phyloP scores from a whole-genome alignment of 306 rosid species.

The Senna tora region DNA sequence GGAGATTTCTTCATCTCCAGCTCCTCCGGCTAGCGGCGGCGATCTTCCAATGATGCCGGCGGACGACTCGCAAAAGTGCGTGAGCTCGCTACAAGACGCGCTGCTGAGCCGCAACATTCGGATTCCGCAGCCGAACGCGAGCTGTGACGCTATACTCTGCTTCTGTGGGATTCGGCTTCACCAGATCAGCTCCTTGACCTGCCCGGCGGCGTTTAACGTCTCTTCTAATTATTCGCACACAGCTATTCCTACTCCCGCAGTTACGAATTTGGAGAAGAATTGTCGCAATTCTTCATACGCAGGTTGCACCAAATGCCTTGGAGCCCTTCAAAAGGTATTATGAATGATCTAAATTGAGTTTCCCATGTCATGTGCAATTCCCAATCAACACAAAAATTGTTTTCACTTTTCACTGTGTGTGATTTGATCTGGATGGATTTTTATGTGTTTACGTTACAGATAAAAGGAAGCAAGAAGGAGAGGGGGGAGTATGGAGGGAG shows the following conservation, averaged over 20 bases:
- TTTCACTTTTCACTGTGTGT: no score
- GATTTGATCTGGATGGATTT: no score
- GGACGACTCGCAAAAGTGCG: slow-evolving; percentile 75
- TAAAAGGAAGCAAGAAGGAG: slow-evolving; percentile 49
- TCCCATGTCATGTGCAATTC: neutral
- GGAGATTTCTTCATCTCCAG: neutral
- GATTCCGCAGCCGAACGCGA: slow-evolving; percentile 74
- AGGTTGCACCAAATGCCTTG: slow-evolving; percentile 75
- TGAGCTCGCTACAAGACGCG: slow-evolving; percentile 63
- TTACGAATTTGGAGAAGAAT: slow-evolving; percentile 65
- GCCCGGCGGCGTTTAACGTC: slow-evolving; percentile 71
- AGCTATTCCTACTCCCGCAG: slow-evolving; percentile 83
- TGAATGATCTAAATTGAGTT: neutral
- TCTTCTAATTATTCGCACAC: slow-evolving; percentile 50
- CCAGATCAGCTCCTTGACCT: slow-evolving; percentile 63
- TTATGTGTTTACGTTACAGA: slow-evolving; percentile 31
- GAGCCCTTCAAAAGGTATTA: slow-evolving; percentile 66
- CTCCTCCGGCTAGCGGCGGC: slow-evolving; percentile 19
- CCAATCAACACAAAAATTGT: neutral
- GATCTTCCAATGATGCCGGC: slow-evolving; percentile 80
- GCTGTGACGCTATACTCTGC: slow-evolving; percentile 73
- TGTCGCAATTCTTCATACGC: slow-evolving; percentile 78
- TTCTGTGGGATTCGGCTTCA: slow-evolving; percentile 82
- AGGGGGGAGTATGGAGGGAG: slow-evolving; percentile 23
- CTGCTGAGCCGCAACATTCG: slow-evolving; percentile 56